Conservation (phyloP, 2,329 filamentous ascomycete genomes). For the Geosmithia putterillii region DNA sequence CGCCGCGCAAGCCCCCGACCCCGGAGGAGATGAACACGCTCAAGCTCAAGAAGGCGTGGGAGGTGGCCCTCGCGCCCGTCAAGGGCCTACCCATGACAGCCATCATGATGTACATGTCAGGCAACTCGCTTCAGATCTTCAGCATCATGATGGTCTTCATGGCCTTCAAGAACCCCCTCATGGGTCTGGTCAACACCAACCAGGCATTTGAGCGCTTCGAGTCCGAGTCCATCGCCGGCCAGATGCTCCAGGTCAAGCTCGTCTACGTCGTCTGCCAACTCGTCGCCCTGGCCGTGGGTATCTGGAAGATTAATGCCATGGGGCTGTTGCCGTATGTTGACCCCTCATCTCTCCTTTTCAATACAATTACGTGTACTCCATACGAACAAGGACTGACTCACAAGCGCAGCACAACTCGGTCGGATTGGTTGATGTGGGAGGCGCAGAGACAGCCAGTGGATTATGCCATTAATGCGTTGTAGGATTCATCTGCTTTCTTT, state of each 20-base stretch:
- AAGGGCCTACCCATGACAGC: constrained; percentile 96
- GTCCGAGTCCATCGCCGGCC: constrained; percentile 60
- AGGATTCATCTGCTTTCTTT: constrained; percentile 4
- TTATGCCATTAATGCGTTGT: constrained; percentile 50
- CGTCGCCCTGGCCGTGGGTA: constrained; percentile 67
- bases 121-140: constrained; percentile 96
- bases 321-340: constrained; percentile 72
- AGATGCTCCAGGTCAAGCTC: constrained; percentile 73
- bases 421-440: constrained; percentile 98
- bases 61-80: constrained; percentile 82
- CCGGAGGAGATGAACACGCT: constrained; percentile 84
- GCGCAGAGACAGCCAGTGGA: constrained; percentile 57
- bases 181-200: constrained; percentile 72
- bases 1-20: constrained; percentile 53
- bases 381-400: constrained; percentile 1
- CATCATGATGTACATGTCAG: constrained; percentile 99
- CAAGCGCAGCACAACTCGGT: constrained; percentile 66
- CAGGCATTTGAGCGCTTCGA: constrained; percentile 87
- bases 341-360: constrained; percentile 5
- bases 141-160: constrained; percentile 99
- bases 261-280: constrained; percentile 84
- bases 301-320: constrained; percentile 98
- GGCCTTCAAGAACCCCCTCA: constrained; percentile 92
- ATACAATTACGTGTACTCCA: background rate
- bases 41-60: constrained; percentile 98